These are phyloP conservation scores for Zygotorulaspora florentina DNA, from an alignment of 805 yeast species.

Conservation along the genomic window DNA sequence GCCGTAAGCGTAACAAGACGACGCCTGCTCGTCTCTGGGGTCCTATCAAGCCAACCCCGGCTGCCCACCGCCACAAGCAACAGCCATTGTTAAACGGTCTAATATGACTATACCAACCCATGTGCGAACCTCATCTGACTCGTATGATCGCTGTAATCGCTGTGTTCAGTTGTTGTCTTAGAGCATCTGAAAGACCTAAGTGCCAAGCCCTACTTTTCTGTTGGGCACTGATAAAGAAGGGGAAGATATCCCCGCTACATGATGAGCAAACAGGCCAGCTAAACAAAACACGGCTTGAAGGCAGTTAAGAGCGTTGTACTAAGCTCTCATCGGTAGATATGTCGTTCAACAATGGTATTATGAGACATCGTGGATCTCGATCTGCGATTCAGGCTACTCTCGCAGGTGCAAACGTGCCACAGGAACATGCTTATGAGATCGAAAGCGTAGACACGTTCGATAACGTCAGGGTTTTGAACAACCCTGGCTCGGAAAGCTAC, in stretches of 20 bases:
- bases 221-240: not conserved
- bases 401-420: conserved; percentile 8
- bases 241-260: not conserved
- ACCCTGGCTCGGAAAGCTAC: conserved; percentile 11
- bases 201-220: conserved; percentile 1
- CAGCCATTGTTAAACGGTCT: too few relatives aligned
- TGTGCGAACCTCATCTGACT: too few relatives aligned
- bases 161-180: not conserved
- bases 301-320: not conserved
- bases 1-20: too few relatives aligned
- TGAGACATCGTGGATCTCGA: conserved; percentile 18
- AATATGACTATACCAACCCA: too few relatives aligned
- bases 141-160: not conserved
- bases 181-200: not conserved
- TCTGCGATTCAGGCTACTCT: conserved; percentile 21
- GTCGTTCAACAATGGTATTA: conserved; percentile 17
- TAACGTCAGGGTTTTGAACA: conserved; percentile 18
- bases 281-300: not conserved
- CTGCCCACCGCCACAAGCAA: too few relatives aligned
- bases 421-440: conserved; percentile 3
- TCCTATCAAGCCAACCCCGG: too few relatives aligned
- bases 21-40: too few relatives aligned
- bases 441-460: conserved; percentile 13
- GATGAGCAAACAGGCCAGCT: too few relatives aligned
- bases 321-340: conserved; percentile 1